Percentiles rank a stretch among this genome's conserved stretches.
Evolutionary conservation across 805 yeast genomes (phyloP).

Genomic region (Torulaspora gathmanii): DNA sequence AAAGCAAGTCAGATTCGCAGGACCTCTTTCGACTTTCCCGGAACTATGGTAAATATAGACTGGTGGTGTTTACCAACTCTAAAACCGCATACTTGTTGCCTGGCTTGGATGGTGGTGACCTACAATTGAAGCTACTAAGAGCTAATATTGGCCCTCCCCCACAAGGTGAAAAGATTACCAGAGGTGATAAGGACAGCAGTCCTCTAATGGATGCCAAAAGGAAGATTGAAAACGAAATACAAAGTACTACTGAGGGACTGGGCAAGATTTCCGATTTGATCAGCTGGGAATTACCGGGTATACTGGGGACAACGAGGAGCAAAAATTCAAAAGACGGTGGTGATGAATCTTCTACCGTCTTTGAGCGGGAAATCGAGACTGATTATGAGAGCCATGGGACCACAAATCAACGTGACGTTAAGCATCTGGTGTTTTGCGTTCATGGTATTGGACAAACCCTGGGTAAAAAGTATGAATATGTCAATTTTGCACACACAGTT

Average conservation of each 20-base stretch:
- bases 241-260: conserved; percentile 13
- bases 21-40: conserved; percentile 15
- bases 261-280: conserved; percentile 23
- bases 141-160: conserved; percentile 33
- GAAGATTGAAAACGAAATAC: conserved; percentile 32
- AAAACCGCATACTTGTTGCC: conserved; percentile 47
- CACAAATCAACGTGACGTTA: conserved; percentile 38
- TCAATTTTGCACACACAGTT: conserved; percentile 82
- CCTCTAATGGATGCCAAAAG: conserved; percentile 15
- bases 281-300: conserved; percentile 20
- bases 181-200: conserved; percentile 25
- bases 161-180: conserved; percentile 46
- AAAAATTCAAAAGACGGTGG: conserved; percentile 3
- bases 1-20: conserved; percentile 11
- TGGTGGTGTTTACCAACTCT: conserved; percentile 38
- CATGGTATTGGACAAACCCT: conserved; percentile 94
- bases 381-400: conserved; percentile 46
- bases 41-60: conserved; percentile 12
- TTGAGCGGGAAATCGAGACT: conserved; percentile 47
- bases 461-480: conserved; percentile 70
- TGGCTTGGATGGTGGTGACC: conserved; percentile 40
- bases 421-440: conserved; percentile 70
- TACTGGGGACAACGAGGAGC: conserved; percentile 9
- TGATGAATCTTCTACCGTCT: conserved; percentile 30
- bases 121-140: conserved; percentile 37